Base-by-base conservation (phyloP, 192 early-diverging fungal genomes). In the Coemansia aciculifera region DNA sequence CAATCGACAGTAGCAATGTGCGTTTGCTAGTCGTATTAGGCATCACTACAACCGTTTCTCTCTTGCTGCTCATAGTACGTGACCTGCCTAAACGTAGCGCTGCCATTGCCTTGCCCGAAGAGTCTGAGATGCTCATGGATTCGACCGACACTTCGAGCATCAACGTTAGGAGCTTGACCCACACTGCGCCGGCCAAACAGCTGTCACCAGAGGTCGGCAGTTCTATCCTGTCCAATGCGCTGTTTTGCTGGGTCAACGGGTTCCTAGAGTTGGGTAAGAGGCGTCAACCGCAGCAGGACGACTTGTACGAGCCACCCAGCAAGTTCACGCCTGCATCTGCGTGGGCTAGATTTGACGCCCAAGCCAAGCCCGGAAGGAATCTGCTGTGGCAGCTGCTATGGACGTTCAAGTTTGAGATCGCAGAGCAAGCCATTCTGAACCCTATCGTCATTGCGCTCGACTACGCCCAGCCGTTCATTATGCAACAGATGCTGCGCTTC, bases 391-490 rank as follows among this genome's bases (percentile, higher is more conserved):
- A 79, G 37, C 61, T 87, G 29, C 36, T 70, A 0, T 52, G 31
- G 8, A 56, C 77, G 8, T 86, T 86, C 54, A 67, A 66, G 34
- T 27, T 36, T 19, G 79, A 84, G 11, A 40, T 89, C 8, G 15
- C 68, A 36, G 12, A 67, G 15, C 88, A 88, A 56, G 38, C 69
- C 15, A 4, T 77, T 19, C 63, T 83, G 5, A 69, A 78, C 31
- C 60, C 78, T 1, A 31, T 73, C 1, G 75, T 71, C 49, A 78
- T 72, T 0, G 0, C 66, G 11, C 15, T 85, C 1, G 66, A 69
- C 27, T 88, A 85, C 48, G 74, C 75, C n/a, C 85, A 85, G 36
- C 84, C 87, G n/a, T 84, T 81, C 63, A 77, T 84, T n/a, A 75
- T 90, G 67, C 83, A 89, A 52, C 79, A 64, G 46, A 73, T 90